Conservation (phyloP, 148 eudicot species). For the Diospyros kaki region DNA sequence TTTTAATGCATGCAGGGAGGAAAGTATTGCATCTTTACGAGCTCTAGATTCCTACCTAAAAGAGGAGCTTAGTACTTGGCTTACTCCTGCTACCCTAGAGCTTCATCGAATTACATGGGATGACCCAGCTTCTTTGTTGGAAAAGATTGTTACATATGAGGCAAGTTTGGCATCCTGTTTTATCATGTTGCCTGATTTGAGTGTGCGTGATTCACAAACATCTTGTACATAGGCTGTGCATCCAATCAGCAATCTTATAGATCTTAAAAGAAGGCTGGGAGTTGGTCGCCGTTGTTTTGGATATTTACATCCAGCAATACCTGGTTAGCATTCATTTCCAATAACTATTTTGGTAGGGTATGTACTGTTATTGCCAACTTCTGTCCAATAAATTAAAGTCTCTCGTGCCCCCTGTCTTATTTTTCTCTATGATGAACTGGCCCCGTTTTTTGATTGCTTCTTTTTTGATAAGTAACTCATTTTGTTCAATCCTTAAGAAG, state of each 20-base stretch:
- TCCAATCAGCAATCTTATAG: conserved; percentile 89
- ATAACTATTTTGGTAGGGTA: background rate
- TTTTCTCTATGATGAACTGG: background rate
- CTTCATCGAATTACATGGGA: conserved; percentile 94
- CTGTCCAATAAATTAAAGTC: background rate
- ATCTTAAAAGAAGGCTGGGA: conserved; percentile 93
- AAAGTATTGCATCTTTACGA: conserved; percentile 68
- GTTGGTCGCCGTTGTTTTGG: conserved; percentile 95
- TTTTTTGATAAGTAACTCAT: too few relatives aligned
- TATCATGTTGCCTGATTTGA: conserved; percentile 6
- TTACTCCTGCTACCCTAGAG: conserved; percentile 92
- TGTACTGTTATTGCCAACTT: background rate
- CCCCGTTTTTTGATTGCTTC: background rate
- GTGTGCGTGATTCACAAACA: conserved; percentile 14
- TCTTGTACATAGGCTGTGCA: conserved; percentile 82
- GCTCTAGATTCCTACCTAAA: conserved; percentile 88
- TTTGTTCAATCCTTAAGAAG: background rate
- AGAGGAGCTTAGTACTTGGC: conserved; percentile 93
- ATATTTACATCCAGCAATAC: conserved; percentile 91
- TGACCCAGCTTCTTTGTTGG: conserved; percentile 93
- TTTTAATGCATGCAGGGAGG: conserved; percentile 44
- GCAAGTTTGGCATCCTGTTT: conserved; percentile 29
- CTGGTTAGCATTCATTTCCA: conserved; percentile 53
- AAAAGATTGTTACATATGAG: conserved; percentile 94
- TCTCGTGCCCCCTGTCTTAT: background rate